Evolutionary conservation across 1,284 basidiomycete genomes (phyloP).

Genomic region (Mrakiaceae sp.): DNA sequence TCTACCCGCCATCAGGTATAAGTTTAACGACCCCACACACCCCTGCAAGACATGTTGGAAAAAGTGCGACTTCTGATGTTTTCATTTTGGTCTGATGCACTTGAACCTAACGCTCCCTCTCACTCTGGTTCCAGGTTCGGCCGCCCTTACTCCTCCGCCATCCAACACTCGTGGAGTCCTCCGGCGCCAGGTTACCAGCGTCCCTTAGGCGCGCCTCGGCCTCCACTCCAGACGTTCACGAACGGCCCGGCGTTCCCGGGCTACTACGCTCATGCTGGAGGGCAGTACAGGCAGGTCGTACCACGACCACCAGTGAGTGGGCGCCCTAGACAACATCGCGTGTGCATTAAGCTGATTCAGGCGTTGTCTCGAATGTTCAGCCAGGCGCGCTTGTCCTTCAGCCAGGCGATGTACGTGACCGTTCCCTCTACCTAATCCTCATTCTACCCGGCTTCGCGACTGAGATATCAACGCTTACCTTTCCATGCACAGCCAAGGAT

Average conservation of each 20-base stretch:
- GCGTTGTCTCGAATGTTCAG: neutral
- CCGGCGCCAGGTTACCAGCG: neutral
- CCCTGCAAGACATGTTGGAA: slow-evolving; percentile 20
- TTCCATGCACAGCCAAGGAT: neutral
- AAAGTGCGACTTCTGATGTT: slow-evolving; percentile 4
- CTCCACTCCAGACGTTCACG: neutral
- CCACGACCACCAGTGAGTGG: neutral
- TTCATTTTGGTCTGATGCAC: too few species aligned
- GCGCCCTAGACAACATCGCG: too few species aligned
- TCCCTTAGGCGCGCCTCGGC: neutral
- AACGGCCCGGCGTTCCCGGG: neutral
- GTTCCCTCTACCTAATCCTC: neutral
- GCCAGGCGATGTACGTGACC: slow-evolving; percentile 1
- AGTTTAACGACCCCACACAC: slow-evolving; percentile 18
- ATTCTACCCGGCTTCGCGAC: neutral
- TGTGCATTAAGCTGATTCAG: too few species aligned
- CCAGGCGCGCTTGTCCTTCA: slow-evolving; percentile 3
- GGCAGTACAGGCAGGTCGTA: neutral
- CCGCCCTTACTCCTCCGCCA: slow-evolving; percentile 6
- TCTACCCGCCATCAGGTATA: slow-evolving; percentile 1
- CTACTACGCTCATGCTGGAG: neutral
- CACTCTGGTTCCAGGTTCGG: neutral
- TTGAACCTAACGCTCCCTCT: too few species aligned
- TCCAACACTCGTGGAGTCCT: neutral
- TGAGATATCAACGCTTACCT: neutral